Conservation (phyloP, 164 flowering plant species). For the Berberis thunbergii region DNA sequence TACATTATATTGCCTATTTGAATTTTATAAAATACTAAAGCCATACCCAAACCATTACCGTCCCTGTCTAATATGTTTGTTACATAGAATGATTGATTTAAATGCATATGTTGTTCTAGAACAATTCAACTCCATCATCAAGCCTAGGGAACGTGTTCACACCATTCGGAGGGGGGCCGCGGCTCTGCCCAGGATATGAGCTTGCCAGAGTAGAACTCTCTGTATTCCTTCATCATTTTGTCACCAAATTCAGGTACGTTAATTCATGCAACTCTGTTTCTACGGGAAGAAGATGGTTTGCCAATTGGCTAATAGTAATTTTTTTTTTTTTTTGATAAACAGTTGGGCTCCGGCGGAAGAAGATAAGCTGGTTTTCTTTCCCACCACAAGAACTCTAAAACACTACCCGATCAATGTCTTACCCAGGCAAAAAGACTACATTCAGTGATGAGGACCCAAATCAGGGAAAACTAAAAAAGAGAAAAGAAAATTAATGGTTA, state of each 20-base stretch:
- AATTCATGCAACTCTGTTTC: background rate
- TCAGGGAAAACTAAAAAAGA: too few species aligned
- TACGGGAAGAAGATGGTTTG: too few species aligned
- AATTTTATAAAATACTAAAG: too few species aligned
- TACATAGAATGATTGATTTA: too few species aligned
- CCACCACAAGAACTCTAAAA: conserved; percentile 86
- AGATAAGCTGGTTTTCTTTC: conserved; percentile 89
- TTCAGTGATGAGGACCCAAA: too few species aligned
- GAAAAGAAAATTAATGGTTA: too few species aligned
- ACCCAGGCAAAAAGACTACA: conserved; percentile 10
- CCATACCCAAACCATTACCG: too few species aligned
- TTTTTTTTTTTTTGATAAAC: conserved; percentile 4
- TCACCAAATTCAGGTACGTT: conserved; percentile 63
- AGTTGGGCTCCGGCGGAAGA: conserved; percentile 83
- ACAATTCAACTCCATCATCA: conserved; percentile 19
- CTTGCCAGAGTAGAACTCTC: conserved; percentile 78
- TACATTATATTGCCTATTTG: too few species aligned
- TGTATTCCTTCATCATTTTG: conserved; percentile 81
- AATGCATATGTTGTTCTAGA: conserved; percentile 21
- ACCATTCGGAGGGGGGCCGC: conserved; percentile 91
- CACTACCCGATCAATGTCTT: conserved; percentile 63
- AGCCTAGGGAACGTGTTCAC: conserved; percentile 42
- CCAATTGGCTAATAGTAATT: background rate
- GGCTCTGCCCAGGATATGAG: conserved; percentile 93
- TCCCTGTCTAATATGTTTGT: too few species aligned